Conservation (phyloP, 805 yeast genomes). For the Brettanomyces anomalus region DNA sequence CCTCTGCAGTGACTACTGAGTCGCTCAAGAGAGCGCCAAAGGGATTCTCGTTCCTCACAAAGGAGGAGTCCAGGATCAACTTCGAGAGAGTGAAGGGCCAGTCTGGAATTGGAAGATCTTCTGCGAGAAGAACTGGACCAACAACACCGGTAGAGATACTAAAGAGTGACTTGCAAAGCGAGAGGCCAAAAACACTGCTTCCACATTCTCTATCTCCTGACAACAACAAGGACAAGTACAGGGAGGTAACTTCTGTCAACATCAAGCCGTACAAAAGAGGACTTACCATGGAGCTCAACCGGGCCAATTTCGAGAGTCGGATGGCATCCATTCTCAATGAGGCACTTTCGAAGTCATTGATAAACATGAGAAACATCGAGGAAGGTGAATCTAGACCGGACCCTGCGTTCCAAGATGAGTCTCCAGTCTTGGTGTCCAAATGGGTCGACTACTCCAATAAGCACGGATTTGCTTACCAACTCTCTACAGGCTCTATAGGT, state of each 20-base stretch:
- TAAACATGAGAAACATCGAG: constrained; percentile 20
- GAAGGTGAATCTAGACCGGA: constrained; percentile 10
- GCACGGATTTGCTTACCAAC: constrained; percentile 90
- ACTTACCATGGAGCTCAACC: constrained; percentile 21
- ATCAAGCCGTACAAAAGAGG: constrained; percentile 20
- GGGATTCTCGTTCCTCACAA: constrained; percentile 40
- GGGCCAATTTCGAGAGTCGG: constrained; percentile 21
- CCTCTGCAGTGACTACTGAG: constrained; percentile 53
- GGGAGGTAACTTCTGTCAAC: constrained; percentile 38
- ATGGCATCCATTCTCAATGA: constrained; percentile 20
- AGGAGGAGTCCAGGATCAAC: constrained; percentile 56
- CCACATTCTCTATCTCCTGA: constrained; percentile 92
- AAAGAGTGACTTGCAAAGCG: constrained; percentile 60
- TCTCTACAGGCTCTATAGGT: constrained; percentile 84
- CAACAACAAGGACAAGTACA: constrained; percentile 79
- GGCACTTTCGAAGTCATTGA: constrained; percentile 19
- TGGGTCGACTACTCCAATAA: constrained; percentile 98
- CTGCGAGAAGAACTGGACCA: constrained; percentile 19
- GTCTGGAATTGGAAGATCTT: constrained; percentile 35
- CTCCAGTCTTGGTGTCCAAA: constrained; percentile 73
- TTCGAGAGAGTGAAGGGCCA: constrained; percentile 55
- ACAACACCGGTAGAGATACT: constrained; percentile 64
- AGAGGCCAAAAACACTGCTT: constrained; percentile 56
- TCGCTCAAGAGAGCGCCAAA: constrained; percentile 59
- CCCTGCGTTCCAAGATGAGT: constrained; percentile 17